Evolutionary conservation across 2,329 filamentous ascomycete genomes (phyloP), one percentile per base, ranked within the genome.

Genomic region (Daldinia eschscholtzii): DNA sequence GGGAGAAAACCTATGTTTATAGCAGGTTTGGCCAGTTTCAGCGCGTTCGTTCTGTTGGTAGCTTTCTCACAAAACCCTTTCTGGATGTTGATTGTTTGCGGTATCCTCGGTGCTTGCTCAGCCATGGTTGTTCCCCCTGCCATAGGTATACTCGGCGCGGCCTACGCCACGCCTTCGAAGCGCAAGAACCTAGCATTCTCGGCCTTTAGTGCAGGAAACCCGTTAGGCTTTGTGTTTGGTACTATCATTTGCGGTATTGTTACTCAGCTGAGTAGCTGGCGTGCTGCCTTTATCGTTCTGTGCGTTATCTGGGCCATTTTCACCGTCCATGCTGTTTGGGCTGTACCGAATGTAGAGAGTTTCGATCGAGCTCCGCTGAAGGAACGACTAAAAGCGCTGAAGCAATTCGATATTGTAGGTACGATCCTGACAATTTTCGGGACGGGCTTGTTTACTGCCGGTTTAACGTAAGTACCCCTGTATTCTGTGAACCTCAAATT

Each of bases 111-210:
- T 3, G 80, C 92, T n/a, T 86, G 86, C 62, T 87, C 86, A 5
- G 90, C 90, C 0, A 87, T 88, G 61, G 85, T 89, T 1, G 86
- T 90, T 1, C 88, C 89, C 4, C 87, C 89, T 0, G 88, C 88
- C 0, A 86, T 90, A 52, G 89, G 88, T 0, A 86, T 89, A 55
- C 81, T 92, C 0, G 90, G 90, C 13, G 84, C 86, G 0, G 85
- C 88, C 6, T 93, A 93, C 70, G 82, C 84, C n/a, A 82, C 82
- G 72, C 89, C 90, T 4, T 77, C 76, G 37, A 74, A 74, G 35
- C 72, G 76, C 62, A 65, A 79, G 84, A 65, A 86, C 65, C 59
- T 72, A n/a, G 76, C 76, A 3, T 77, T 77, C 50, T 76, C 75
- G 18, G 75, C 73, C 20, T 77, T 77, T 61, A 79, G 78, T 5